These are phyloP conservation scores for Suillus spraguei DNA, from an alignment of 768 basidiomycete genomes.

Conservation along the genomic window DNA sequence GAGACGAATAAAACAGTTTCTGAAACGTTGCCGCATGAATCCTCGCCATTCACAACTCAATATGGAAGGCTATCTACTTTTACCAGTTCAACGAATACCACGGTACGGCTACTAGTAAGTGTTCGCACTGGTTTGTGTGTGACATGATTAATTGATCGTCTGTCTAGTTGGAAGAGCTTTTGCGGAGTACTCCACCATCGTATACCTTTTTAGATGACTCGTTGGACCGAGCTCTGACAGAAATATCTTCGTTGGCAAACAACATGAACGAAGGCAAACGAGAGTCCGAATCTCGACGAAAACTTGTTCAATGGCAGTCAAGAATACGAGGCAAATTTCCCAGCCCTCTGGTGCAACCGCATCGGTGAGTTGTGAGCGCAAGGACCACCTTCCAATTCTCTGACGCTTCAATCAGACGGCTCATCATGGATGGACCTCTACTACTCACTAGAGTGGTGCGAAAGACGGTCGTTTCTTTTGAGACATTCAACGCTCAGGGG, in stretches of 20 bases:
- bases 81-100: constrained; percentile 96
- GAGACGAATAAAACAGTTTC: constrained; percentile 85
- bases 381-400: constrained; percentile 9
- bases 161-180: constrained; percentile 75
- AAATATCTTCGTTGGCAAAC: constrained; percentile 87
- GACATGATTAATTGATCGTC: constrained; percentile 3
- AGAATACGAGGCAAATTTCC: constrained; percentile 92
- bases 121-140: constrained; percentile 12
- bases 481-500: constrained; percentile 76
- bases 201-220: constrained; percentile 79
- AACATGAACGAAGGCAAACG: constrained; percentile 99
- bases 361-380: constrained; percentile 62
- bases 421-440: constrained; percentile 91
- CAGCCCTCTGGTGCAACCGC: constrained; percentile 97
- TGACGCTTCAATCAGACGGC: constrained; percentile 52
- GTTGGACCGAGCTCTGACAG: constrained; percentile 80
- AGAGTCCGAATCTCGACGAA: constrained; percentile 88
- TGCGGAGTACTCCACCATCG: constrained; percentile 81
- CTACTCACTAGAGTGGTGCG: constrained; percentile 89
- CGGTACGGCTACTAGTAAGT: constrained; percentile 91
- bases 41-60: constrained; percentile 93
- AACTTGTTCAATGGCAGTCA: constrained; percentile 89
- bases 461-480: constrained; percentile 80
- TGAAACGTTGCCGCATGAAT: constrained; percentile 88
- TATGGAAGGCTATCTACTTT: constrained; percentile 88